A percentile compares a stretch with the other conserved stretches of the same genome.
phyloP scores from a whole-genome alignment of 352 stramenopile species.

The Thalassiosira mediterranea region DNA sequence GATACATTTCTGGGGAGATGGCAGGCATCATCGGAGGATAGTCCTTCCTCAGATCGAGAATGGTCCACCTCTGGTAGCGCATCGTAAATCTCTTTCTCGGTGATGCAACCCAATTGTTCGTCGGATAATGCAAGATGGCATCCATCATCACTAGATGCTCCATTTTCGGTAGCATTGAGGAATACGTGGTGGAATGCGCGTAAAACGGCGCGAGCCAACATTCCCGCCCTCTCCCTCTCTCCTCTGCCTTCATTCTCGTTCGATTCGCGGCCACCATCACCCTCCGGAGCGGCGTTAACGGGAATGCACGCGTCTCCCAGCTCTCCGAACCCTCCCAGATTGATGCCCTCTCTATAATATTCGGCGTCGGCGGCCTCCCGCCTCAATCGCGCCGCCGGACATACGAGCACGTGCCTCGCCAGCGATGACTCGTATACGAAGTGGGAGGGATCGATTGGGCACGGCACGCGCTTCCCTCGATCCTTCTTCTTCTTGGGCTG shows the following conservation, averaged over 20 bases:
- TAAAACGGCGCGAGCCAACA: constrained; percentile 60
- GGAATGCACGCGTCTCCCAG: constrained; percentile 3
- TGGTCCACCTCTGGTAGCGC: constrained; percentile 62
- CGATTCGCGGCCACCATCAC: too few species aligned
- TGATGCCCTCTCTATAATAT: constrained; percentile 69
- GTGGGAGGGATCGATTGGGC: constrained; percentile 75
- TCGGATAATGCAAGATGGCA: too few species aligned
- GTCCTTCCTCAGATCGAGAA: constrained; percentile 53
- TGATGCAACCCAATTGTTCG: constrained; percentile 38
- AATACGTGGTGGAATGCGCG: constrained; percentile 64
- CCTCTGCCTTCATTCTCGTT: constrained; percentile 2
- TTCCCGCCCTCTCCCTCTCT: constrained; percentile 41
- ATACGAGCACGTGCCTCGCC: constrained; percentile 67
- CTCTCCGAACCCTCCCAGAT: constrained; percentile 66
- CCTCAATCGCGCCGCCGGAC: constrained; percentile 59
- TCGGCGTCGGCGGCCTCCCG: constrained; percentile 37
- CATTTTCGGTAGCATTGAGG: constrained; percentile 7
- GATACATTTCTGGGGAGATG: too few species aligned
- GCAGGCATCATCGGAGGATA: too few species aligned
- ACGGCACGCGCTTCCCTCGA: constrained; percentile 51
- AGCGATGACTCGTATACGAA: constrained; percentile 69
- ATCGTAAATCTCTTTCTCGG: constrained; percentile 68
- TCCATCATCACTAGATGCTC: constrained; percentile 1
- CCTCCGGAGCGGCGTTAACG: not conserved
- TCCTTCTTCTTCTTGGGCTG: constrained; percentile 20